phyloP scores from a whole-genome alignment of 192 early-diverging fungal species.

The Linnemannia exigua region DNA sequence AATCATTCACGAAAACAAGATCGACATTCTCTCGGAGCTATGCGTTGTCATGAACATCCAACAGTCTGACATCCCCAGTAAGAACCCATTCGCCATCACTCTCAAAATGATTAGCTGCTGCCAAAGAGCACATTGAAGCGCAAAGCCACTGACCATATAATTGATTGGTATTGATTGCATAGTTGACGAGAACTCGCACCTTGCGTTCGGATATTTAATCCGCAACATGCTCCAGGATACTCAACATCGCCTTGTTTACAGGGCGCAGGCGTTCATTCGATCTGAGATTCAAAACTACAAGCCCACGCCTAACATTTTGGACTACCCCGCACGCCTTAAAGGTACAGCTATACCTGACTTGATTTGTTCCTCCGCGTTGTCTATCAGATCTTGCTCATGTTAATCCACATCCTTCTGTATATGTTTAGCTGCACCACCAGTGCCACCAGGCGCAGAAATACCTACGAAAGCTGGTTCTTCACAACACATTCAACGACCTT shows the following conservation, averaged over 20 bases:
- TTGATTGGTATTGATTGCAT: background rate
- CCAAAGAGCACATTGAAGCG: background rate
- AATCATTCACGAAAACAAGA: slow-evolving; percentile 88
- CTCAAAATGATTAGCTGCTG: background rate
- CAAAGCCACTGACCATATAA: background rate
- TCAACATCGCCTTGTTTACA: slow-evolving; percentile 90
- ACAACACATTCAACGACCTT: slow-evolving; percentile 34
- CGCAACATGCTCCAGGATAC: slow-evolving; percentile 89
- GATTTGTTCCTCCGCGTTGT: background rate
- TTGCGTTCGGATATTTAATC: slow-evolving; percentile 79
- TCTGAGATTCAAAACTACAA: slow-evolving; percentile 83
- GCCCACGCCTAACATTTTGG: slow-evolving; percentile 77
- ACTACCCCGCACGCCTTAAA: slow-evolving; percentile 58
- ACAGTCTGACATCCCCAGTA: slow-evolving; percentile 59
- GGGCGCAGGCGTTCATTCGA: slow-evolving; percentile 85
- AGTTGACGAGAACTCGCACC: slow-evolving; percentile 64
- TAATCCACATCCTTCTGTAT: background rate
- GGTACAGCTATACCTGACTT: slow-evolving; percentile 23
- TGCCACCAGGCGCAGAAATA: background rate
- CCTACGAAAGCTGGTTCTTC: slow-evolving; percentile 21
- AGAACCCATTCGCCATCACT: background rate
- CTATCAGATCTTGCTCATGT: background rate
- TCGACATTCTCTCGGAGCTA: slow-evolving; percentile 86
- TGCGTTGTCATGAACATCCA: slow-evolving; percentile 80
- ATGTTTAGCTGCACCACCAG: slow-evolving; percentile 19